A percentile compares a stretch with the other conserved stretches of the same genome.
phyloP scores from a whole-genome alignment of 768 basidiomycete species.

The Trametes coccinea region DNA sequence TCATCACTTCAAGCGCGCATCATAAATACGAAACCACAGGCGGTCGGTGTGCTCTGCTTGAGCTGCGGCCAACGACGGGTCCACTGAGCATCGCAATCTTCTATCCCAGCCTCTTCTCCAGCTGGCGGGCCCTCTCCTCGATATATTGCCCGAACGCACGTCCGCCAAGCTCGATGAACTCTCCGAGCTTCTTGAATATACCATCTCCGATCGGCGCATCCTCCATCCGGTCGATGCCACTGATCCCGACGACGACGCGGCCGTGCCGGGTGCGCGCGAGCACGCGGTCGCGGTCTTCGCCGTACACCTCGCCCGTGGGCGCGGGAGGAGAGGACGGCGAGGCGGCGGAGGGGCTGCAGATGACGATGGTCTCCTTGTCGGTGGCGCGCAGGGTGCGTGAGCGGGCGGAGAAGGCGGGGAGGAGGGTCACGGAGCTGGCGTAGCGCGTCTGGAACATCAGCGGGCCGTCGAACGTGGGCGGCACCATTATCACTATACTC shows the following conservation, averaged over 20 bases:
- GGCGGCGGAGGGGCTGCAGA: slow-evolving; percentile 9
- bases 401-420: slow-evolving; percentile 24
- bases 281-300: slow-evolving; percentile 9
- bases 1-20: too few species aligned
- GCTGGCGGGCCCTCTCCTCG: slow-evolving; percentile 1
- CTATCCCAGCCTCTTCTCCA: slow-evolving; percentile 4
- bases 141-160: slow-evolving; percentile 12
- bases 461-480: slow-evolving; percentile 23
- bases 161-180: slow-evolving; percentile 12
- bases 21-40: too few species aligned
- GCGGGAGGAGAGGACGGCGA: neutral
- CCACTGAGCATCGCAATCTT: neutral
- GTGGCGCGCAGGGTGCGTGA: slow-evolving; percentile 19
- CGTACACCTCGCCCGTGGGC: neutral
- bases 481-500: slow-evolving; percentile 22
- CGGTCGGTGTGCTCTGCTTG: too few species aligned
- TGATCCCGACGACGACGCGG: slow-evolving; percentile 23
- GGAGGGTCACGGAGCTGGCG: slow-evolving; percentile 13
- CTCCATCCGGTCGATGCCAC: slow-evolving; percentile 19
- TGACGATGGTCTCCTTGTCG: slow-evolving; percentile 22
- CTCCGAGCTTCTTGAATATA: slow-evolving; percentile 11
- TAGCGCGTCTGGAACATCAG: slow-evolving; percentile 14
- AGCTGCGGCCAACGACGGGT: too few species aligned
- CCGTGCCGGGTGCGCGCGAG: slow-evolving; percentile 22
- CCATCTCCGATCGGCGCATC: neutral